Base-by-base conservation (phyloP, 495 filamentous ascomycete species). In the Penicillium simplicissimum region DNA sequence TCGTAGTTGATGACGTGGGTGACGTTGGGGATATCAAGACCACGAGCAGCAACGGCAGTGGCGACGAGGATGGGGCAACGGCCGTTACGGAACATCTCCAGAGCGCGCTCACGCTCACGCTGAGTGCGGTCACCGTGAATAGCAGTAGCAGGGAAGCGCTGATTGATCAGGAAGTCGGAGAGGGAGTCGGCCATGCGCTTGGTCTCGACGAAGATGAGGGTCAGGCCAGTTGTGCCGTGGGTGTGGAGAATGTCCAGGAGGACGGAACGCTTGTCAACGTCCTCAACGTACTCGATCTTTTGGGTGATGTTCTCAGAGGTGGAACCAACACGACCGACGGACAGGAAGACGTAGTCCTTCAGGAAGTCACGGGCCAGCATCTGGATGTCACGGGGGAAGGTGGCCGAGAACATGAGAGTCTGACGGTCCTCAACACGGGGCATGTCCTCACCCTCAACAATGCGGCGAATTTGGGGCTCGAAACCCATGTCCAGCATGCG, bases 401-500 rank as follows among this genome's bases (percentile, higher is more conserved):
- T 98, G 71, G 94, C 94, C 23, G 93, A 98, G 76, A 98, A 98
- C 95, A 98, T 98, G 81, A 98, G 93, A 43, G 95, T 97, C 78
- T 98, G 96, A 70, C 96, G 92, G 67, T 83, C 78, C 59, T 90
- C 81, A 62, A 92, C 91, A 48, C 79, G 77, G 37, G 96, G 95
- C 95, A 98, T 97, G 72, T 98, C 95, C 79, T 97, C 95, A 62
- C 90, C 91, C 78, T 98, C 93, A 25, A 98, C 93, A 67, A 98
- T 98, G 66, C 95, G 90, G 65, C 95, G 93, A 74, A 98, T 97
- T 78, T 98, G 95, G 68, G 95, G 95, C 83, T 98, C 95, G 84
- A 98, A 98, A 90, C 95, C 95, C 95, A 98, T 98, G 82, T 98
- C 95, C 84, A 98, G 81, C 95, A 98, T 98, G 76, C 96, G 96